Base-by-base conservation (phyloP, 768 basidiomycete species). In the Boletellus ananiceps region DNA sequence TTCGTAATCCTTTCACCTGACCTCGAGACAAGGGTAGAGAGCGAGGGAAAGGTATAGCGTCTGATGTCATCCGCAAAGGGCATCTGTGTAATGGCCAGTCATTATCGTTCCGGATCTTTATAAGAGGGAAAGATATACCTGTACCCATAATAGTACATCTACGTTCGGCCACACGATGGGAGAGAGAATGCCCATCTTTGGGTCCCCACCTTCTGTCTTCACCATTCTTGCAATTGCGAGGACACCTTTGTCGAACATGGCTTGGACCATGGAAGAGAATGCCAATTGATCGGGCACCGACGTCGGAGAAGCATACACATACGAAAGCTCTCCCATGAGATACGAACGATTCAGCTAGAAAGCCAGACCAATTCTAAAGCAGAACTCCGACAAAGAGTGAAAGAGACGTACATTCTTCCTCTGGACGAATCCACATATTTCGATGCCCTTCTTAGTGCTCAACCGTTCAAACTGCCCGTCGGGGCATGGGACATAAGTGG, bases 11-110 rank as follows among this genome's bases (percentile, higher is more conserved):
- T 65, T 57, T 89, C 84, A 2, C 93, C 92, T 40, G 83, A 85
- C 63, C 81, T 87, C 47, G 82, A 84, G 50, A 84, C 71, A 14
- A 95, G 76, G 9, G 74, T 74, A 38, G 83, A 80, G 27, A 98
- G 76, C 0, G 89, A 89, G 0, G 86, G 81, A 64, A 99, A 97
- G 9, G 81, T 82, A 66, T 90, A 92, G 55, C 83, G 87, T 50
- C 93, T 82, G 45, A 93, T 75, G 58, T 99, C 95, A 63, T 99
- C 95, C 2, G 92, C 92, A 61, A 96, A 97, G 0, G 95, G 95
- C 79, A 97, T 81, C 92, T 94, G 55, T n/a, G 16, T 33, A 19
- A 45, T 2, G 35, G 11, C 23, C 11, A 32, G 44, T 21, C 38
- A 8, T 45, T 29, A 35, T 29, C 6, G 40, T 13, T 8, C 32